Evolutionary conservation across 140 eudicot species (phyloP).

Genomic region (Ambrosia hybrid): DNA sequence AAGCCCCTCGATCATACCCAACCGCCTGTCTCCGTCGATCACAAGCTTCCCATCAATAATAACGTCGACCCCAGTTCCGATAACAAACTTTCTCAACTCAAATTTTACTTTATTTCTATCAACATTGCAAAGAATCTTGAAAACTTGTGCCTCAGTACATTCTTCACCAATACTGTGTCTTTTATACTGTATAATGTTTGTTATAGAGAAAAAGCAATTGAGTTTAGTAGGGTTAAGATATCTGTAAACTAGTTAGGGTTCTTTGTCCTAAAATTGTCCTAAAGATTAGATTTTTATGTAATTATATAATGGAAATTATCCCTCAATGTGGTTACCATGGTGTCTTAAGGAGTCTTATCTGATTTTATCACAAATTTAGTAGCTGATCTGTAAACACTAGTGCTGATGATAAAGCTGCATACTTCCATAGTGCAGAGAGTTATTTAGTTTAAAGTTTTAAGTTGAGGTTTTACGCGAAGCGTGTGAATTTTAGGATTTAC

Average conservation of each 20-base stretch:
- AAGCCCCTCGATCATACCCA: constrained; percentile 48
- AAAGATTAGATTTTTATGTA: not conserved
- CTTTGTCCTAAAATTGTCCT: not conserved
- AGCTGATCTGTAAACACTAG: not conserved
- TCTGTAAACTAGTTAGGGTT: constrained; percentile 27
- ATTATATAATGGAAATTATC: too few relatives aligned
- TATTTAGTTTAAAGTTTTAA: not conserved
- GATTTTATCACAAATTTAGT: not conserved
- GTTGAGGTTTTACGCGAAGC: not conserved
- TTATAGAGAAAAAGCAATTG: constrained; percentile 14
- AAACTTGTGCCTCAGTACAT: constrained; percentile 9
- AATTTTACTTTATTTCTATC: constrained; percentile 2
- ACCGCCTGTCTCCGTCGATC: constrained; percentile 37
- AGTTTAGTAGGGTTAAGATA: constrained; percentile 17
- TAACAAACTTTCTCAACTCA: constrained; percentile 23
- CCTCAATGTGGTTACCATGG: too few relatives aligned
- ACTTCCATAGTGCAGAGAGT: not conserved
- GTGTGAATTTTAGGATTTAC: constrained; percentile 17
- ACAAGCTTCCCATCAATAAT: constrained; percentile 25
- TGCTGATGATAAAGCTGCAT: constrained; percentile 5
- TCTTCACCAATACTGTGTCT: not conserved
- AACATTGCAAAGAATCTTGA: constrained; percentile 13
- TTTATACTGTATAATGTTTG: not conserved
- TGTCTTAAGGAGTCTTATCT: too few relatives aligned
- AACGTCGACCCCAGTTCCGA: constrained; percentile 36